These are phyloP conservation scores for Brasilioporus rufonigricans DNA, from an alignment of 768 basidiomycete genomes.

Conservation along the genomic window DNA sequence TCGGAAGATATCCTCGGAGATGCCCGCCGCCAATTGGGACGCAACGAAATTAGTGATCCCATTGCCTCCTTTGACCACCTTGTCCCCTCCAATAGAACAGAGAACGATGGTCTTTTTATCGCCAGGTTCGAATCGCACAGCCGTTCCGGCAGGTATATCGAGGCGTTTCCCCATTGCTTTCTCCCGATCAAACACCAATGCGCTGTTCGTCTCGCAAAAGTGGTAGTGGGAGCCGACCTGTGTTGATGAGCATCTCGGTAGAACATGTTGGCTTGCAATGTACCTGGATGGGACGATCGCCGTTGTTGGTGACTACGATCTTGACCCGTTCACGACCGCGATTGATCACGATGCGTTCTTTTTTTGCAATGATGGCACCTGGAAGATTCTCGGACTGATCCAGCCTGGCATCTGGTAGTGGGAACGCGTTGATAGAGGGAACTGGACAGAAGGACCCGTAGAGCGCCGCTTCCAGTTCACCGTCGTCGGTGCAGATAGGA, in stretches of 20 bases:
- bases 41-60: constrained; percentile 42
- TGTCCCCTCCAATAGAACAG: constrained; percentile 71
- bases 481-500: constrained; percentile 83
- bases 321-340: constrained; percentile 63
- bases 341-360: constrained; percentile 73
- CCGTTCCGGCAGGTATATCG: constrained; percentile 93
- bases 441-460: constrained; percentile 92
- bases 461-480: constrained; percentile 80
- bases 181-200: constrained; percentile 77
- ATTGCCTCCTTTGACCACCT: constrained; percentile 79
- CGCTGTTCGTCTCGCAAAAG: constrained; percentile 86
- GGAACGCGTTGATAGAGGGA: constrained; percentile 66
- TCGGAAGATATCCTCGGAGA: constrained; percentile 23
- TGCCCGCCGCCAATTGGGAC: constrained; percentile 47
- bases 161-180: constrained; percentile 82
- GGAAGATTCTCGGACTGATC: constrained; percentile 58
- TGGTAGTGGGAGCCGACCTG: constrained; percentile 94
- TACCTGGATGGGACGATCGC: constrained; percentile 92
- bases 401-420: constrained; percentile 44
- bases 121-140: constrained; percentile 95
- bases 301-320: constrained; percentile 82
- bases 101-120: constrained; percentile 82
- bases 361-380: constrained; percentile 70
- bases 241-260: background rate
- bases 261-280: constrained; percentile 15